Percentiles rank a stretch among this genome's conserved stretches.
Evolutionary conservation across 2,329 filamentous ascomycete species (phyloP).

Genomic region (Camillea tinctor): DNA sequence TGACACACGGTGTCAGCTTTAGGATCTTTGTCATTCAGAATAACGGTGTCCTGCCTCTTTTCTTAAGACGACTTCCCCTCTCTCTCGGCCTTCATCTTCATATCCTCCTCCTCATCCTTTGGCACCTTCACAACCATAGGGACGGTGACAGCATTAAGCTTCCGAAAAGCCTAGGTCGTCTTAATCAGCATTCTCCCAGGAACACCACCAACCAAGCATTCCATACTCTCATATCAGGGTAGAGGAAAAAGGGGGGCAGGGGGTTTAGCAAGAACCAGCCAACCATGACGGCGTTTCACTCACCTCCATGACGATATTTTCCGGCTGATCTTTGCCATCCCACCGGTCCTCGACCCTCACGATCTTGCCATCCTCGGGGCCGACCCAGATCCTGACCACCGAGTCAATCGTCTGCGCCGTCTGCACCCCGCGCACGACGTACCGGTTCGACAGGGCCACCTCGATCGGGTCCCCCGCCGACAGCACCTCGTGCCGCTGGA

Average conservation of each 20-base stretch:
- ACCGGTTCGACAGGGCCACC: conserved; percentile 44
- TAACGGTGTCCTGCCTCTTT: background rate
- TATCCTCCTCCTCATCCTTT: conserved; percentile 36
- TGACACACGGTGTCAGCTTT: too few species aligned
- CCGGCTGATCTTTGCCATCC: conserved; percentile 35
- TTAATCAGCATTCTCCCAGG: conserved; percentile 11
- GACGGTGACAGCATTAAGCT: conserved; percentile 37
- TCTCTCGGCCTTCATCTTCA: conserved; percentile 31
- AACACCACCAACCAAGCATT: conserved; percentile 21
- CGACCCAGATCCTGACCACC: conserved; percentile 32
- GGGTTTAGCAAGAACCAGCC: background rate
- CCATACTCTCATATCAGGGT: background rate
- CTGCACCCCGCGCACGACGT: conserved; percentile 35
- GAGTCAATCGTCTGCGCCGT: conserved; percentile 34
- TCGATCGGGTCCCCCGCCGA: conserved; percentile 58
- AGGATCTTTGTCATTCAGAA: too few species aligned
- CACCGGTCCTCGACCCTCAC: conserved; percentile 37
- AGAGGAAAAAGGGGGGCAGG: background rate
- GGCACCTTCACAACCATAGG: conserved; percentile 35
- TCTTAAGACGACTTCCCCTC: conserved; percentile 15
- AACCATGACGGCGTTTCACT: too few species aligned
- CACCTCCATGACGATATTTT: conserved; percentile 35
- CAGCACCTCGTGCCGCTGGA: conserved; percentile 52
- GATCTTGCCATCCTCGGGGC: conserved; percentile 35
- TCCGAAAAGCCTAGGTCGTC: conserved; percentile 32